These are phyloP conservation scores for Cladosporium halotolerans DNA, from an alignment of 2,329 filamentous ascomycete species.

Conservation along the genomic window DNA sequence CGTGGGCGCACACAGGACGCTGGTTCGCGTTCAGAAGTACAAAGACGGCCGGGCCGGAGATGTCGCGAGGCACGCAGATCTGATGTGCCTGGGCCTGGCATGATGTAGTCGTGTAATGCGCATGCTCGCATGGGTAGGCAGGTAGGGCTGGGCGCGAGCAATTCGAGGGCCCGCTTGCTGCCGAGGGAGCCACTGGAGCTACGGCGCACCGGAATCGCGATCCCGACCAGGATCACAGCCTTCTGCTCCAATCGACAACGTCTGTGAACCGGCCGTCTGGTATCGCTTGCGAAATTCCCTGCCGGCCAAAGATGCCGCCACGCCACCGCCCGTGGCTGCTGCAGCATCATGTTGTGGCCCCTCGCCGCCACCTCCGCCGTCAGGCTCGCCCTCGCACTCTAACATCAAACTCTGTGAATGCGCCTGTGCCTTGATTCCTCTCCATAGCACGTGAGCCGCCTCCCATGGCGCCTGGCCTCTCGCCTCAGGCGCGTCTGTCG, in stretches of 20 bases:
- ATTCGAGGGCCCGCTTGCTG: too few species aligned
- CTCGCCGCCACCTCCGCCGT: background rate
- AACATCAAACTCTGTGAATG: background rate
- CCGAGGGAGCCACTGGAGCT: too few species aligned
- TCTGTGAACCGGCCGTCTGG: background rate
- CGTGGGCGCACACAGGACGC: background rate
- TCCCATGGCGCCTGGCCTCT: slow-evolving; percentile 4
- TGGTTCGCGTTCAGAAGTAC: too few species aligned
- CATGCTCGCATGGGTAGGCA: too few species aligned
- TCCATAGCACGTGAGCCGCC: background rate
- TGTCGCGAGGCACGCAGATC: too few species aligned
- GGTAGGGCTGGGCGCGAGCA: too few species aligned
- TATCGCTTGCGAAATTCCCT: background rate
- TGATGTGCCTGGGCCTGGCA: too few species aligned
- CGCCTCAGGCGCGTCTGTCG: slow-evolving; percentile 2
- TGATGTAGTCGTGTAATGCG: too few species aligned
- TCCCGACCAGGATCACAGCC: background rate
- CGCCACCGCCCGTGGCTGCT: background rate
- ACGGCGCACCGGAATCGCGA: background rate
- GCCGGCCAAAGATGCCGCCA: background rate
- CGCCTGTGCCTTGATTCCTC: background rate
- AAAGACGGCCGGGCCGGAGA: background rate
- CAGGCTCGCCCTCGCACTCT: background rate
- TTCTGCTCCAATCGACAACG: background rate
- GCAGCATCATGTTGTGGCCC: background rate